Evolutionary conservation across 2,329 filamentous ascomycete genomes (phyloP), one percentile per base, ranked within the genome.

Genomic region (Trichoderma gracile): DNA sequence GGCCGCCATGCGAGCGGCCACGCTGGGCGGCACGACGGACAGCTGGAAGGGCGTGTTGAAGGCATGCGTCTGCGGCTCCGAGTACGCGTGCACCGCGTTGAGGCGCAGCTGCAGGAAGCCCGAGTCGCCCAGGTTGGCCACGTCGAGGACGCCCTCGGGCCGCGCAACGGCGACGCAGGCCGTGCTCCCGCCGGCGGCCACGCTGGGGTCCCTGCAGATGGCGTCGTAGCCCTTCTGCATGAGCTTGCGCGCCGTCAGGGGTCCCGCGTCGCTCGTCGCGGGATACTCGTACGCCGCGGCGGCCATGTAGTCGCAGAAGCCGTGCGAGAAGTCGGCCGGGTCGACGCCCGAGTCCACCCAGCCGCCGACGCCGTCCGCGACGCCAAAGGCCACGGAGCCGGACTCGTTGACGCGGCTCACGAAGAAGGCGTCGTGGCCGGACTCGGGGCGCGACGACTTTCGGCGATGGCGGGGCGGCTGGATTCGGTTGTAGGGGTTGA

Each of bases 11-110:
- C 95, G 91, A 23, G 87, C 86, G 64, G 92, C 84, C 78, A 97
- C 89, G 70, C 85, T 86, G 3, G 89, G 86, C 0, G 95, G 94
- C 8, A 97, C 89, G 60, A 97, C 88, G 61, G 92, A 94, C 46
- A 99, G 85, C 76, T 99, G 95, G 74, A 91, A 99, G 0, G 95
- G 95, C 0, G 95, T 98, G 77, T 99, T 99, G 84, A 99, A 99
- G 49, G 89, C 93, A 76, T 99, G 95, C 0, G 93, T 97, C 77
- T 99, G 95, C 25, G 92, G 90, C 54, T 88, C 85, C 2, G 93
- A 96, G 73, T 88, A 89, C 63, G 89, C 86, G 75, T 95, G 89
- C 38, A 99, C 91, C 15, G 90, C 92, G 69, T 94, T 96, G 27
- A 92, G 85, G 15, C 93, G 88, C 66, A 98, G 82, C 67, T 96